Conservation (phyloP, 208 protist species). For the Leishmania amazonensis region DNA sequence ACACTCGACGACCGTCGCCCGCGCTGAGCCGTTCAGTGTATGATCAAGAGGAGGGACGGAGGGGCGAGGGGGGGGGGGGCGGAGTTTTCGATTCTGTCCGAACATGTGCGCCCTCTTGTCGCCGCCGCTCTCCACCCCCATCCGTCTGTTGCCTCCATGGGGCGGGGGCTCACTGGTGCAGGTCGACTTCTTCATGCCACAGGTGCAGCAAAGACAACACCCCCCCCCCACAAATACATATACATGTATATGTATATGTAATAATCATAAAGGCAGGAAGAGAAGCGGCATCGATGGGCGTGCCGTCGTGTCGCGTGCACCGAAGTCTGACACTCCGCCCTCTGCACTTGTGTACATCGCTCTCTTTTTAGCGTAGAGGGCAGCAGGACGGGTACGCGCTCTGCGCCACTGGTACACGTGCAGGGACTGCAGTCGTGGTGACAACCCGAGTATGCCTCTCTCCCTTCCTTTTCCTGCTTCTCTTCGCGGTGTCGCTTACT, state of each 20-base stretch:
- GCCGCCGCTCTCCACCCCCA: not conserved
- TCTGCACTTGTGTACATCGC: not conserved
- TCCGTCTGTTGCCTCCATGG: not conserved
- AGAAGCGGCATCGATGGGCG: not conserved
- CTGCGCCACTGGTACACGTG: not conserved
- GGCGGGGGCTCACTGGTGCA: not conserved
- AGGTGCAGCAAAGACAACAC: not conserved
- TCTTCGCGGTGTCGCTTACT: not conserved
- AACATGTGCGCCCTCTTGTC: not conserved
- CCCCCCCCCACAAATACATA: no score
- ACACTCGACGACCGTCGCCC: not conserved
- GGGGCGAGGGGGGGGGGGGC: not conserved
- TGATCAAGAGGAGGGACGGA: not conserved
- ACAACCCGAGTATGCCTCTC: not conserved
- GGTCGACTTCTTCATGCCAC: not conserved
- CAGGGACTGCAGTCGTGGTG: not conserved
- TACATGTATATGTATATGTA: no score
- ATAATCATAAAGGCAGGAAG: not conserved
- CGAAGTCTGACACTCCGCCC: not conserved
- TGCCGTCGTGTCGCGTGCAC: not conserved
- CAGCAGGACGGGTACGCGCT: not conserved
- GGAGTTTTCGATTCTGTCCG: not conserved
- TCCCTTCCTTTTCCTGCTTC: not conserved
- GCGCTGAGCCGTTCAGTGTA: not conserved
- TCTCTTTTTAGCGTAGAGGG: not conserved